Percentiles rank a stretch among this genome's conserved stretches.
Conservation (phyloP, 2,329 filamentous ascomycete genomes). For the Iodosphaeria phyllophila region DNA sequence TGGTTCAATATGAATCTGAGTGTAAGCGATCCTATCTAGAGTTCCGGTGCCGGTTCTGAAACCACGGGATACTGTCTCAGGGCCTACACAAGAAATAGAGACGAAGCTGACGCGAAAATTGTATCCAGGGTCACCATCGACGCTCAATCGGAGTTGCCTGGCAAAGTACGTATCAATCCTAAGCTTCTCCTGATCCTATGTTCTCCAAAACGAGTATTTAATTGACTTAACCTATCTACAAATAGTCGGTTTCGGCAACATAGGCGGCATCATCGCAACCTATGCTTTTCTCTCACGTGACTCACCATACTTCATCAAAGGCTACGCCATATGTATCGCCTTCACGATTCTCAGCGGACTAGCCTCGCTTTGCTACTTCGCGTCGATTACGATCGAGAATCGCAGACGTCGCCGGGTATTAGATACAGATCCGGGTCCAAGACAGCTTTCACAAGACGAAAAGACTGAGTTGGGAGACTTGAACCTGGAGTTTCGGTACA, state of each 20-base stretch:
- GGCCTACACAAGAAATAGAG: no score
- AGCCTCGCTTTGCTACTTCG: conserved; percentile 39
- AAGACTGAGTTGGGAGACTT: conserved; percentile 38
- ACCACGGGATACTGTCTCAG: no score
- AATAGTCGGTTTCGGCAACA: conserved; percentile 63
- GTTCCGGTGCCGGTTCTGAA: no score
- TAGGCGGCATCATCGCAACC: conserved; percentile 62
- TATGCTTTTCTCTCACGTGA: conserved; percentile 51
- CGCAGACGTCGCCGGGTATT: conserved; percentile 30
- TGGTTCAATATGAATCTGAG: conserved; percentile 72
- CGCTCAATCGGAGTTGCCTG: conserved; percentile 52
- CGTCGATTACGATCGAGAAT: conserved; percentile 41
- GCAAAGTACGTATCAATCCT: no score
- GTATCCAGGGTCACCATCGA: conserved; percentile 53
- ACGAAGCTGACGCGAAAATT: no score
- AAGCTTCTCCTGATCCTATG: no score
- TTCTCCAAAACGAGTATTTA: no score
- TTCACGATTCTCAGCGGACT: conserved; percentile 53
- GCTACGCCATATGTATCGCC: conserved; percentile 59
- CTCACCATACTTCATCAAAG: conserved; percentile 47
- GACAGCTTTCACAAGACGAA: conserved; percentile 38
- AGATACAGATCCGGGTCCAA: no score
- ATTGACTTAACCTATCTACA: no score
- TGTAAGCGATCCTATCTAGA: no score
- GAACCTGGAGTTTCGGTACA: conserved; percentile 35